These are phyloP conservation scores for Isabelozyma gotoi DNA, from an alignment of 805 yeast genomes.

Conservation along the genomic window DNA sequence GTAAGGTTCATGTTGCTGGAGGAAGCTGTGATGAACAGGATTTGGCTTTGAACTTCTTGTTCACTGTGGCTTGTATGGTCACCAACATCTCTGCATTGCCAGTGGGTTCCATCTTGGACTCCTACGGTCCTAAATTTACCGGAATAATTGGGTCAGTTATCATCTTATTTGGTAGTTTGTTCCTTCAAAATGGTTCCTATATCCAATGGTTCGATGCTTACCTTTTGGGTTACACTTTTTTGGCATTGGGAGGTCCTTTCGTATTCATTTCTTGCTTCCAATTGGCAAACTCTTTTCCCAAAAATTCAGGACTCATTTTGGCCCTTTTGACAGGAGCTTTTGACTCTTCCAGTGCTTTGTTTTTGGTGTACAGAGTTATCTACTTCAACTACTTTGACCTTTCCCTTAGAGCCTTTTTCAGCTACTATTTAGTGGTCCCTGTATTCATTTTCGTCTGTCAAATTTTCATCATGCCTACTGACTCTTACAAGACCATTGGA, in stretches of 20 bases:
- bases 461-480: conserved; percentile 73
- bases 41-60: conserved; percentile 74
- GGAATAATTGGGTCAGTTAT: conserved; percentile 72
- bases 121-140: conserved; percentile 75
- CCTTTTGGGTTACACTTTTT: conserved; percentile 65
- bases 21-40: conserved; percentile 71
- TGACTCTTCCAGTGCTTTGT: conserved; percentile 58
- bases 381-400: conserved; percentile 48
- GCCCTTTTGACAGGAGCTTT: conserved; percentile 71
- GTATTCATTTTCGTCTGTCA: conserved; percentile 74
- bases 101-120: conserved; percentile 79
- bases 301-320: conserved; percentile 73
- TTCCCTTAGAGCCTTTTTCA: conserved; percentile 60
- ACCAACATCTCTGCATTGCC: conserved; percentile 82
- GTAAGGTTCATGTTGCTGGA: neutral
- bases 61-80: conserved; percentile 82
- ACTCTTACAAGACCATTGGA: conserved; percentile 71
- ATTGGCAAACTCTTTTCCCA: conserved; percentile 80
- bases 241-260: conserved; percentile 94
- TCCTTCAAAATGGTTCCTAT: conserved; percentile 39
- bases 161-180: conserved; percentile 54
- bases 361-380: conserved; percentile 63
- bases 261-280: conserved; percentile 90
- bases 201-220: conserved; percentile 58
- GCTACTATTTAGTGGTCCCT: conserved; percentile 70